Percentiles rank a stretch among this genome's conserved stretches.
Evolutionary conservation across 1,284 basidiomycete species (phyloP).

Genomic region (Ganoderma resinaceum): DNA sequence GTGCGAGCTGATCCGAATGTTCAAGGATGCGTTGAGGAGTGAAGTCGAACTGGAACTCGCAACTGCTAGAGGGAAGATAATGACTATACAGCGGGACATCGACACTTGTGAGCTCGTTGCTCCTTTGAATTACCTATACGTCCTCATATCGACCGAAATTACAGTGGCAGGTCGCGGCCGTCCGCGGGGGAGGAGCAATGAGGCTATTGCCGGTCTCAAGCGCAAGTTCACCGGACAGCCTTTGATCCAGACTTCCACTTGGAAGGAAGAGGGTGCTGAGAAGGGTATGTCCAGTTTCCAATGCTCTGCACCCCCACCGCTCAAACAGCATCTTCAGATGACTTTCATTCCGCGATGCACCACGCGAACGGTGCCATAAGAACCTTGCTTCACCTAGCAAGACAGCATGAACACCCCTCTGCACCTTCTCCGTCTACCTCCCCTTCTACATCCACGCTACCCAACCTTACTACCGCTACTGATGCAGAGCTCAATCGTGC

Average conservation of each 20-base stretch:
- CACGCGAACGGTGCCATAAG: constrained; percentile 65
- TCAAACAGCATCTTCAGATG: constrained; percentile 49
- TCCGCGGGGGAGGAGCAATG: constrained; percentile 44
- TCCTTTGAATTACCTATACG: neutral
- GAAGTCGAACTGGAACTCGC: constrained; percentile 82
- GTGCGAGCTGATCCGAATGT: constrained; percentile 20
- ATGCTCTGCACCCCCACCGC: neutral
- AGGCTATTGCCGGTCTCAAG: constrained; percentile 33
- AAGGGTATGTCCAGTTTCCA: constrained; percentile 32
- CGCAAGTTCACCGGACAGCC: constrained; percentile 47
- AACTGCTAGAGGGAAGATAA: constrained; percentile 75
- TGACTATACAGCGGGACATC: constrained; percentile 66
- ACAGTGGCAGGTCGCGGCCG: constrained; percentile 50
- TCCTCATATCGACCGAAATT: constrained; percentile 6
- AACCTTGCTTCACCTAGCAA: constrained; percentile 47
- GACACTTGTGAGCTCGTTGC: constrained; percentile 55
- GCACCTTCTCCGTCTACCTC: constrained; percentile 51
- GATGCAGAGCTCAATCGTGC: constrained; percentile 60
- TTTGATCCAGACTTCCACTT: constrained; percentile 20
- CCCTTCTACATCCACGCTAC: constrained; percentile 48
- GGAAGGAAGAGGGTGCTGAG: constrained; percentile 36
- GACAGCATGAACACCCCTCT: constrained; percentile 21
- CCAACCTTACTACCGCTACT: constrained; percentile 41
- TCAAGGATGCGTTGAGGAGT: constrained; percentile 66
- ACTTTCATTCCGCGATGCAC: constrained; percentile 72